Evolutionary conservation across 2,329 filamentous ascomycete genomes (phyloP).

Genomic region (Chlorencoelia australis): DNA sequence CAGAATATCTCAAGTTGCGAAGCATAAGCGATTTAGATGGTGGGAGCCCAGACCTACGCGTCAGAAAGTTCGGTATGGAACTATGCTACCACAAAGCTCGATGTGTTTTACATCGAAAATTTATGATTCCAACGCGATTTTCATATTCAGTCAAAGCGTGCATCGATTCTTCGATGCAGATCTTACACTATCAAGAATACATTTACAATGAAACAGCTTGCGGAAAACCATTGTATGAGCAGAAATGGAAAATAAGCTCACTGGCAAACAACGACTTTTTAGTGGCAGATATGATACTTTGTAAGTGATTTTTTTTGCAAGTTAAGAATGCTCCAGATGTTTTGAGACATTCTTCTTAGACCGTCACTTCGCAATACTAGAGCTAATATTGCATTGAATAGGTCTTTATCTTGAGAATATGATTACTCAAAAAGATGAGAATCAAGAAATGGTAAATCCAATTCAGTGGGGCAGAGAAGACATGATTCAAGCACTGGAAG

Average conservation of each 20-base stretch:
- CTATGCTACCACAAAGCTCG: constrained; percentile 17
- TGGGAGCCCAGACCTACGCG: constrained; percentile 34
- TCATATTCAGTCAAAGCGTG: constrained; percentile 44
- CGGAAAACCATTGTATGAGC: constrained; percentile 6
- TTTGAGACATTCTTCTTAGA: too few relatives aligned
- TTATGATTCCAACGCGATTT: constrained; percentile 31
- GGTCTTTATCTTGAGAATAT: constrained; percentile 17
- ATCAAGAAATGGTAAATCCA: constrained; percentile 4
- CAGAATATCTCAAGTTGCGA: constrained; percentile 36
- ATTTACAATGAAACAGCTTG: constrained; percentile 10
- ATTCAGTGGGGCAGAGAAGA: constrained; percentile 15
- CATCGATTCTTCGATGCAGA: constrained; percentile 37
- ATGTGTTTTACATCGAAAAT: constrained; percentile 19
- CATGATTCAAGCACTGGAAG: constrained; percentile 12
- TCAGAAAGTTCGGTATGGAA: constrained; percentile 36
- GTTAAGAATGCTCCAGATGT: too few relatives aligned
- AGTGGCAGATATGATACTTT: constrained; percentile 21
- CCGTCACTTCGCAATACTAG: too few relatives aligned
- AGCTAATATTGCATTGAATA: too few relatives aligned
- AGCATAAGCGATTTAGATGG: constrained; percentile 38
- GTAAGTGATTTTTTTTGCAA: too few relatives aligned
- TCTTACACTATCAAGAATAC: constrained; percentile 36
- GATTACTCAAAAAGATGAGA: constrained; percentile 5
- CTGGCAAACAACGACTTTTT: constrained; percentile 19
- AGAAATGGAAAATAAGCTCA: constrained; percentile 16